These are phyloP conservation scores for Coemansia sp. DNA, from an alignment of 192 early-diverging fungal genomes.

Conservation along the genomic window DNA sequence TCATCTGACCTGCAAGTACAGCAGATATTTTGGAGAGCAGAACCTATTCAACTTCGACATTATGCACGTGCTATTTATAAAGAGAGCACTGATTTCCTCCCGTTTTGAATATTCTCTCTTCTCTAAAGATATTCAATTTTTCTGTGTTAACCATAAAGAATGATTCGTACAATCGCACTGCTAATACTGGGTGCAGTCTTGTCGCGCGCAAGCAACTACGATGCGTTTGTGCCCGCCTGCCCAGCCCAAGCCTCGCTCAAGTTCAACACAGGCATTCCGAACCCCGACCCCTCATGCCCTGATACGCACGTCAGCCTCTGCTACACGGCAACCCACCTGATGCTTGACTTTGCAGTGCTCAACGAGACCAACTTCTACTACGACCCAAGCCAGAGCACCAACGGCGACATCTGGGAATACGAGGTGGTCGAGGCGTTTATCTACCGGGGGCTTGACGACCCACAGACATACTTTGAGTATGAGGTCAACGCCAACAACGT, in stretches of 20 bases:
- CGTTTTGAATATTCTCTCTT: too few species aligned
- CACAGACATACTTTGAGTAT: slow-evolving; percentile 49
- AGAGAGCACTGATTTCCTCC: too few species aligned
- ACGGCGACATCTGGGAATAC: slow-evolving; percentile 50
- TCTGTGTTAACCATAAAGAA: too few species aligned
- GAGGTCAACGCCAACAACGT: slow-evolving; percentile 49
- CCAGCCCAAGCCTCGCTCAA: slow-evolving; percentile 17
- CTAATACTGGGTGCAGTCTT: too few species aligned
- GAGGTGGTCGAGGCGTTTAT: slow-evolving; percentile 52
- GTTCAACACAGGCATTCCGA: slow-evolving; percentile 37
- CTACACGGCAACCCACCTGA: slow-evolving; percentile 38
- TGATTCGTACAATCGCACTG: too few species aligned
- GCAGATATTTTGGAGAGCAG: too few species aligned
- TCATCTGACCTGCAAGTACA: too few species aligned
- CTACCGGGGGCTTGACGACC: slow-evolving; percentile 37
- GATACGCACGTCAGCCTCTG: slow-evolving; percentile 34
- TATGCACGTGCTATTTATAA: too few species aligned
- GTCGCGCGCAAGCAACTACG: too few species aligned
- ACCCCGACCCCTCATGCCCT: slow-evolving; percentile 19
- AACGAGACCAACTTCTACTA: slow-evolving; percentile 41
- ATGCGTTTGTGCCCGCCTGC: slow-evolving; percentile 29
- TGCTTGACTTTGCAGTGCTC: slow-evolving; percentile 35
- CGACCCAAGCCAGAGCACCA: slow-evolving; percentile 37
- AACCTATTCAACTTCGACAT: too few species aligned
- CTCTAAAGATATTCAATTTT: too few species aligned